Evolutionary conservation across 164 flowering plant species (phyloP).

Genomic region (Stephania yunnanensis): DNA sequence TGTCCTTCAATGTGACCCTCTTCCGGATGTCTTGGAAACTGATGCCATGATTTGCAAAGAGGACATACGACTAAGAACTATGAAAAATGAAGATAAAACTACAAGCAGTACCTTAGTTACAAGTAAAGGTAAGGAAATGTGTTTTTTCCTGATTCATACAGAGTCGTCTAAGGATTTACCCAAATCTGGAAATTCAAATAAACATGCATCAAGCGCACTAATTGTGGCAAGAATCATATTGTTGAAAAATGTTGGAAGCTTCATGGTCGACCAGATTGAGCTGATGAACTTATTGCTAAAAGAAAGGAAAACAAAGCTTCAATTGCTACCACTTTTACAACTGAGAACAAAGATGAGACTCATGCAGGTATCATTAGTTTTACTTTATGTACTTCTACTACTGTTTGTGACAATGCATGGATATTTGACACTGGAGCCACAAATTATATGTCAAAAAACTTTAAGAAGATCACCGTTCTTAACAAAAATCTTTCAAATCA

Average conservation of each 20-base stretch:
- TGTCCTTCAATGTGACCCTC: neutral
- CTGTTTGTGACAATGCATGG: conserved; percentile 2
- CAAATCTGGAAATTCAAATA: neutral
- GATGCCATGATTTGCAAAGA: neutral
- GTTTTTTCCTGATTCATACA: neutral
- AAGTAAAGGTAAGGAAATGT: neutral
- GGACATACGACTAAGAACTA: neutral
- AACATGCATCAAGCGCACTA: neutral
- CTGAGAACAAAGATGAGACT: neutral
- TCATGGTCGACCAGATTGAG: neutral
- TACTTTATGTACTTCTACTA: neutral
- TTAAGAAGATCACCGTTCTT: neutral
- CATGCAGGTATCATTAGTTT: neutral
- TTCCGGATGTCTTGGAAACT: neutral
- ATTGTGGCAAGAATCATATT: neutral
- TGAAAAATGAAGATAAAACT: neutral
- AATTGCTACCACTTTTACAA: neutral
- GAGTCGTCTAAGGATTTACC: neutral
- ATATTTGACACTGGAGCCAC: conserved; percentile 13
- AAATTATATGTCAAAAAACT: conserved; percentile 8
- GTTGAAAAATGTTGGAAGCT: neutral
- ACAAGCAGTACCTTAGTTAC: neutral
- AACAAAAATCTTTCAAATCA: neutral
- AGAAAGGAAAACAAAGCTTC: neutral
- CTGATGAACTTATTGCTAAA: neutral